Percentiles rank a stretch among this genome's conserved stretches.
These are phyloP conservation scores for Chaetoceros tenuissimus DNA, from an alignment of 108 stramenopile genomes.

Conservation along the genomic window DNA sequence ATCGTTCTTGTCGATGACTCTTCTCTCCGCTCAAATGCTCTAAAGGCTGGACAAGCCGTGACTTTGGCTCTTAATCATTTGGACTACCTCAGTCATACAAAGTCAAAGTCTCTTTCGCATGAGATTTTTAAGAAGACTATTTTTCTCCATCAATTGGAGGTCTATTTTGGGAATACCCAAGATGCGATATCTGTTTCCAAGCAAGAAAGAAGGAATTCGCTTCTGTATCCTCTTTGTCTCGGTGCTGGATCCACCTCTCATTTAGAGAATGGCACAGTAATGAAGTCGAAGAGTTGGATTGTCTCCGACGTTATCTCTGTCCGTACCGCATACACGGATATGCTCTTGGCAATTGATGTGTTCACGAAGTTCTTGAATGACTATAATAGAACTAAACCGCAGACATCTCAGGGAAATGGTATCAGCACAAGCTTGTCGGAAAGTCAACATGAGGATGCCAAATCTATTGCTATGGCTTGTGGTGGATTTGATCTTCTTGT, in stretches of 20 bases:
- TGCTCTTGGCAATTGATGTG: conserved; percentile 47
- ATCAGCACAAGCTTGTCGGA: not conserved
- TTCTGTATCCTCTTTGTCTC: not conserved
- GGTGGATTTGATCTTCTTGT: conserved; percentile 45
- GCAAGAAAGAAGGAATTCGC: not conserved
- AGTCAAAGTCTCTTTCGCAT: conserved; percentile 1
- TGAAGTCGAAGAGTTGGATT: conserved; percentile 9
- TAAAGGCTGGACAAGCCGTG: conserved; percentile 8
- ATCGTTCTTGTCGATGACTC: conserved; percentile 31
- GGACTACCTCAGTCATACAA: conserved; percentile 31
- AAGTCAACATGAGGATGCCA: not conserved
- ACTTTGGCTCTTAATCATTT: conserved; percentile 39
- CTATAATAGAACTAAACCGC: not conserved
- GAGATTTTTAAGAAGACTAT: conserved; percentile 13
- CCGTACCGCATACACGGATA: conserved; percentile 52
- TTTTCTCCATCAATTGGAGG: conserved; percentile 34
- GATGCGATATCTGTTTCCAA: not conserved
- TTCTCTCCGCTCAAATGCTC: not conserved
- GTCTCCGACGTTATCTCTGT: conserved; percentile 36
- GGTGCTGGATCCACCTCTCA: not conserved
- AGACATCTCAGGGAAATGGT: conserved; percentile 4
- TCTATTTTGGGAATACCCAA: conserved; percentile 13
- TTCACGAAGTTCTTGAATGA: conserved; percentile 16
- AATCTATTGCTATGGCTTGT: conserved; percentile 13
- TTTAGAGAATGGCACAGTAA: not conserved